Conservation (phyloP, 2,329 filamentous ascomycete species). For the Phaeoacremonium minimum region DNA sequence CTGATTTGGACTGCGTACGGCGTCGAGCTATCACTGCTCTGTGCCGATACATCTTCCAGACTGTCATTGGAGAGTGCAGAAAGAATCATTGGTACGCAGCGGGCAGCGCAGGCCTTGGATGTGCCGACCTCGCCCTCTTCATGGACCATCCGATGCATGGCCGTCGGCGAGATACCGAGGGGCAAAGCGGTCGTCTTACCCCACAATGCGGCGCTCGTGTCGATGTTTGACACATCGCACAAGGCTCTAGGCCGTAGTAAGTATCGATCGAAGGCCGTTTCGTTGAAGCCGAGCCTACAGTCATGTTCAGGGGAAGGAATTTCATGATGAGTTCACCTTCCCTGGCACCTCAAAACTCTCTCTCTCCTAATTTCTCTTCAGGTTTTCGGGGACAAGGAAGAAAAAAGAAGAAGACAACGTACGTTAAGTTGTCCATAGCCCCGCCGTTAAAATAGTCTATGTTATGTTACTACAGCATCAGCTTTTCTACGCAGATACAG, state of each 20-base stretch:
- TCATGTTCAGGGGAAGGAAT: too few species aligned
- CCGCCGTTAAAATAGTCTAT: constrained; percentile 57
- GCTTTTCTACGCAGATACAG: too few species aligned
- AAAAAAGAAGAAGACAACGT: background rate
- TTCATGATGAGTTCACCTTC: too few species aligned
- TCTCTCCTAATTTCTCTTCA: constrained; percentile 47
- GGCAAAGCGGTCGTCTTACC: too few species aligned
- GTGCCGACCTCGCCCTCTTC: constrained; percentile 46
- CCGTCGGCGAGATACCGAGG: constrained; percentile 48
- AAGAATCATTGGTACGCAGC: constrained; percentile 39
- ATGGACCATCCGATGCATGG: constrained; percentile 48
- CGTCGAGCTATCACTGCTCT: constrained; percentile 26
- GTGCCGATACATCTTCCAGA: constrained; percentile 38
- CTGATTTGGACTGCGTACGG: constrained; percentile 53
- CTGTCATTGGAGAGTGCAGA: constrained; percentile 39
- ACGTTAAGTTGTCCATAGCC: constrained; percentile 49
- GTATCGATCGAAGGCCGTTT: constrained; percentile 40
- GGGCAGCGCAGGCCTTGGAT: constrained; percentile 36
- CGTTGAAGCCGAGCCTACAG: too few species aligned
- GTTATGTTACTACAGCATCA: too few species aligned
- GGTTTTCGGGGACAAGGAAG: constrained; percentile 10
- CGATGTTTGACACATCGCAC: too few species aligned
- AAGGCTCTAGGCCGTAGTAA: too few species aligned
- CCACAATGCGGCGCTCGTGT: too few species aligned
- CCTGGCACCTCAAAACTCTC: too few species aligned